Percentiles rank a stretch among this genome's conserved stretches.
phyloP scores from a whole-genome alignment of 2,329 filamentous ascomycete genomes.

The Knufia petricola region DNA sequence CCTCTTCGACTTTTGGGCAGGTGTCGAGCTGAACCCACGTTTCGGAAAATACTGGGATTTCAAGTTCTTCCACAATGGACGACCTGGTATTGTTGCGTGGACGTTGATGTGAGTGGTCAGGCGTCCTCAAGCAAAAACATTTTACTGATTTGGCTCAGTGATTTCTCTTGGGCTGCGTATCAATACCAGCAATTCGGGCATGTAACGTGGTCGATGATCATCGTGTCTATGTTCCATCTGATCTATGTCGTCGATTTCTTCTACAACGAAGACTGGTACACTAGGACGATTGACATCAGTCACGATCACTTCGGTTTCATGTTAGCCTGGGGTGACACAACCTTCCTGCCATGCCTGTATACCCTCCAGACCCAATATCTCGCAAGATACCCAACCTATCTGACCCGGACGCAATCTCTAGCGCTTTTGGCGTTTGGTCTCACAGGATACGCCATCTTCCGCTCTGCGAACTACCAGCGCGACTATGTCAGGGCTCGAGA shows the following conservation, averaged over 20 bases:
- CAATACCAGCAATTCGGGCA: conserved; percentile 35
- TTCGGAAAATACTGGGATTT: conserved; percentile 37
- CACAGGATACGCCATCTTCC: conserved; percentile 37
- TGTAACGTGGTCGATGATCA: conserved; percentile 35
- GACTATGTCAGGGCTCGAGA: conserved; percentile 33
- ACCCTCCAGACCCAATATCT: conserved; percentile 42
- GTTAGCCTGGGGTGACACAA: conserved; percentile 38
- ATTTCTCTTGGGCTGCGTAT: conserved; percentile 32
- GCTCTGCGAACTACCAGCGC: conserved; percentile 39
- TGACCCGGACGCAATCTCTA: conserved; percentile 23
- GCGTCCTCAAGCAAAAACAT: conserved; percentile 5
- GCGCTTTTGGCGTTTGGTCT: conserved; percentile 27
- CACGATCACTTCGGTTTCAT: conserved; percentile 38
- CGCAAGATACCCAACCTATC: conserved; percentile 31
- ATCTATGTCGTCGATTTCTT: conserved; percentile 43
- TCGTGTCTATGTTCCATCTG: conserved; percentile 36
- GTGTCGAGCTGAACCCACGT: conserved; percentile 39
- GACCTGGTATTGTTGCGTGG: conserved; percentile 26
- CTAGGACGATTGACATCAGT: conserved; percentile 34
- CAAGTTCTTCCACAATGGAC: conserved; percentile 40
- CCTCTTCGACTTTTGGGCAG: conserved; percentile 40
- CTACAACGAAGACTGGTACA: conserved; percentile 38
- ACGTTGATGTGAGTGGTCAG: conserved; percentile 7
- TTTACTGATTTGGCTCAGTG: conserved; percentile 19
- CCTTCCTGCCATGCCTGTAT: conserved; percentile 39